phyloP scores from a whole-genome alignment of 2,329 filamentous ascomycete genomes.

The Aspergillus puulaauensis region DNA sequence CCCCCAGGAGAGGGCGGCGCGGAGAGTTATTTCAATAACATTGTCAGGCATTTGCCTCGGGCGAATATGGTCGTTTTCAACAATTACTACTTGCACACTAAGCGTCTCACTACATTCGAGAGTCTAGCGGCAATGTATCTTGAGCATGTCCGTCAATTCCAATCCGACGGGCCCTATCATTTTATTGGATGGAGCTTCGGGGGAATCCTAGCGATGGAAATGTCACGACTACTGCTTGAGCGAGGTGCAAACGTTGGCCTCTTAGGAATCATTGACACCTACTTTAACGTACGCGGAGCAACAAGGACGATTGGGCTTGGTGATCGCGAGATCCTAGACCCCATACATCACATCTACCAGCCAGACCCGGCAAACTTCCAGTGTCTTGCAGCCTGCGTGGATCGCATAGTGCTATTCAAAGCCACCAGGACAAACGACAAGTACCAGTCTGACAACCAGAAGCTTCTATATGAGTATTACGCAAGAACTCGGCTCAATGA shows the following conservation, averaged over 20 bases:
- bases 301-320: background rate
- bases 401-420: background rate
- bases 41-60: background rate
- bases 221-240: background rate
- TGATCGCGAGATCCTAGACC: background rate
- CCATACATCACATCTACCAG: background rate
- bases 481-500: background rate
- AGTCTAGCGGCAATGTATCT: background rate
- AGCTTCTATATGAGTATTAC: background rate
- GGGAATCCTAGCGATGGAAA: background rate
- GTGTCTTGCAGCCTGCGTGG: background rate
- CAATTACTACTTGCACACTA: background rate
- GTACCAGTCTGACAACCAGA: background rate
- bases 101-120: background rate
- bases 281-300: background rate
- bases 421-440: background rate
- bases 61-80: background rate
- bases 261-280: background rate
- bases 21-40: background rate
- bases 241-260: background rate
- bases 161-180: background rate
- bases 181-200: background rate
- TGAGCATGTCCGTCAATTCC: background rate
- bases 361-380: background rate
- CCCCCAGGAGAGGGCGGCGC: background rate